A percentile compares a stretch with the other conserved stretches of the same genome.
These are phyloP conservation scores for Tieghemiomyces parasiticus DNA, from an alignment of 192 early-diverging fungal species.

Conservation along the genomic window DNA sequence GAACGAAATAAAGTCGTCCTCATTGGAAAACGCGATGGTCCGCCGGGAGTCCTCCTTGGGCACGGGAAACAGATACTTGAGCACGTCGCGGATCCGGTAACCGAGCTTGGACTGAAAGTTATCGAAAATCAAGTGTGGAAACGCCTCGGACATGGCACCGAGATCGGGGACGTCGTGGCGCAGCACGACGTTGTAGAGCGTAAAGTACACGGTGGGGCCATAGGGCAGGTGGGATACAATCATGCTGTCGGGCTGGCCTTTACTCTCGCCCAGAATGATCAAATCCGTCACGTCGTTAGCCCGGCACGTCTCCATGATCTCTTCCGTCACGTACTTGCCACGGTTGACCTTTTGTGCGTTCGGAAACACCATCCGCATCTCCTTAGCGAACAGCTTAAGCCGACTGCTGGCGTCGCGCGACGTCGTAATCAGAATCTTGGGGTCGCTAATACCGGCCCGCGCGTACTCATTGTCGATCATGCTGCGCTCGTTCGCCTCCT, in stretches of 20 bases:
- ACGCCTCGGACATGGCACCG: conserved; percentile 95
- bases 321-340: conserved; percentile 88
- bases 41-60: conserved; percentile 92
- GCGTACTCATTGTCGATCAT: conserved; percentile 98
- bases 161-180: conserved; percentile 96
- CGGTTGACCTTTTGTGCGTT: conserved; percentile 97
- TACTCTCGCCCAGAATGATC: conserved; percentile 88
- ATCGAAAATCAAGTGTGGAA: conserved; percentile 92
- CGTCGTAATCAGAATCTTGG: conserved; percentile 94
- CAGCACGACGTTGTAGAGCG: conserved; percentile 92
- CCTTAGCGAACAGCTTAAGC: conserved; percentile 92
- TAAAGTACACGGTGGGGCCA: conserved; percentile 96
- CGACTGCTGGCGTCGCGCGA: conserved; percentile 86
- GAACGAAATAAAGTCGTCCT: conserved; percentile 93
- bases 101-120: conserved; percentile 87
- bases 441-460: conserved; percentile 79
- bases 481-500: conserved; percentile 38
- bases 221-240: conserved; percentile 92
- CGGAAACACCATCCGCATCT: conserved; percentile 89
- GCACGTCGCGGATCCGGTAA: conserved; percentile 60
- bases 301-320: conserved; percentile 91
- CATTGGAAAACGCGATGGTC: conserved; percentile 95
- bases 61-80: conserved; percentile 95
- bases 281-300: conserved; percentile 90
- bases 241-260: conserved; percentile 94